These are phyloP conservation scores for Astragalus glycyphyllos DNA, from an alignment of 306 rosid genomes.

Conservation along the genomic window DNA sequence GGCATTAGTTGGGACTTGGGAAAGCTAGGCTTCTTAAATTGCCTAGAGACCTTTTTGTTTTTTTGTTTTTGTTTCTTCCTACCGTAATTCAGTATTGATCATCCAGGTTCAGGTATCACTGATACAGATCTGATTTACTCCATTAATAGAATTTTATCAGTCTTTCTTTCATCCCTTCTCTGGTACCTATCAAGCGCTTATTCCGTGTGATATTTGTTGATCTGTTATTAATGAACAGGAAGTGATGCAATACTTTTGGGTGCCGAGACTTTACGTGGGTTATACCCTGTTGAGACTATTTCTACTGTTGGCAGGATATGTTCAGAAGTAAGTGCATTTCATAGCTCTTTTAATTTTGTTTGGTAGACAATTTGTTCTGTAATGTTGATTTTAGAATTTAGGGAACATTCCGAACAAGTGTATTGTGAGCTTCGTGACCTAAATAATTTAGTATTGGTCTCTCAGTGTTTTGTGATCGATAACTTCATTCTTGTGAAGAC, in stretches of 20 bases:
- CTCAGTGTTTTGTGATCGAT: conserved; percentile 29
- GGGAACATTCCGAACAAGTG: conserved; percentile 13
- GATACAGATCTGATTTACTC: too few species aligned
- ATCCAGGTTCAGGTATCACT: too few species aligned
- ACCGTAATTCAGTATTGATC: too few species aligned
- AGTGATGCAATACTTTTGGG: conserved; percentile 98
- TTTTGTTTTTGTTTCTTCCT: too few species aligned
- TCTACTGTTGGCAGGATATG: conserved; percentile 92
- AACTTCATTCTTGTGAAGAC: not conserved
- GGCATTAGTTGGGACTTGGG: too few species aligned
- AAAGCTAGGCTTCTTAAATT: too few species aligned
- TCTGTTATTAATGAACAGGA: conserved; percentile 61
- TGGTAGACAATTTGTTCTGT: conserved; percentile 29
- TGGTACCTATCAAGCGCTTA: not conserved
- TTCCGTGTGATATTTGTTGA: conserved; percentile 37
- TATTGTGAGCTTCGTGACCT: conserved; percentile 23
- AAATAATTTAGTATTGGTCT: conserved; percentile 34
- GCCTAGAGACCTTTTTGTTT: too few species aligned
- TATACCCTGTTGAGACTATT: conserved; percentile 92
- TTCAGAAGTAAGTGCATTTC: conserved; percentile 67
- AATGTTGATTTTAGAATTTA: conserved; percentile 24
- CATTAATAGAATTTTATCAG: too few species aligned
- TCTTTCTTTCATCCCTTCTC: too few species aligned
- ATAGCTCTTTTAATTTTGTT: conserved; percentile 20
- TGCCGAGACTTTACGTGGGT: conserved; percentile 97